Base-by-base conservation (phyloP, 2,329 filamentous ascomycete genomes). In the Zasmidium citrigriseum region DNA sequence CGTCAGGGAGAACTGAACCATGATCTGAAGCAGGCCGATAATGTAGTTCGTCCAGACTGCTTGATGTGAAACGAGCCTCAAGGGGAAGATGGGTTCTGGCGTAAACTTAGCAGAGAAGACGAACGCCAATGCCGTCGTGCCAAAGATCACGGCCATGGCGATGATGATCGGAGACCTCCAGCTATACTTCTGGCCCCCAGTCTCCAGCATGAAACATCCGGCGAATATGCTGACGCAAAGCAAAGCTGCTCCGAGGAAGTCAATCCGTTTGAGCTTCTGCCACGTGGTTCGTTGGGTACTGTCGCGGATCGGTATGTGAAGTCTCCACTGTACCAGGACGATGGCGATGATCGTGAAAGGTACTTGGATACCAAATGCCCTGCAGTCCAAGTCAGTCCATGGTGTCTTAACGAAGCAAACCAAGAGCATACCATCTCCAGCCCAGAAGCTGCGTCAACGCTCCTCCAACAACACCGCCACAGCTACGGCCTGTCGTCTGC, bases 1-100 rank as follows among this genome's bases (percentile, higher is more conserved):
- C 83, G 89, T 86, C 68, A 86, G 80, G 1, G 79, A 82, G 9
- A 85, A 71, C 65, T 90, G 88, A 0, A 85, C 83, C 1, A 80
- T 78, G 0, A 77, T 73, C 61, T 89, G 86, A 0, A 83, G 73
- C 1, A 76, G 74, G 21, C 79, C 76, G 38, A 86, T 81, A 0
- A 82, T 58, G 57, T 84, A 85, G 0, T 82, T 80, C 1, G 80
- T 75, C 3, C 85, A 73, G 0, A 85, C 80, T 52, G 84, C 82
- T 46, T 78, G 75, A 16, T 82, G 75, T 4, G 68, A 69, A 14
- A 88, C 75, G 0, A 89, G 71, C 3, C 67, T 72, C 0, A 89
- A 72, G 0, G 85, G 85, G 41, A 88, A 79, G 4, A 88, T 81
- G 0, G 86, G 86, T 29, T 70, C 66, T 0, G 55, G 34, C 0